Evolutionary conservation across 257 asterid species (phyloP).

Genomic region (Plantago ovata): DNA sequence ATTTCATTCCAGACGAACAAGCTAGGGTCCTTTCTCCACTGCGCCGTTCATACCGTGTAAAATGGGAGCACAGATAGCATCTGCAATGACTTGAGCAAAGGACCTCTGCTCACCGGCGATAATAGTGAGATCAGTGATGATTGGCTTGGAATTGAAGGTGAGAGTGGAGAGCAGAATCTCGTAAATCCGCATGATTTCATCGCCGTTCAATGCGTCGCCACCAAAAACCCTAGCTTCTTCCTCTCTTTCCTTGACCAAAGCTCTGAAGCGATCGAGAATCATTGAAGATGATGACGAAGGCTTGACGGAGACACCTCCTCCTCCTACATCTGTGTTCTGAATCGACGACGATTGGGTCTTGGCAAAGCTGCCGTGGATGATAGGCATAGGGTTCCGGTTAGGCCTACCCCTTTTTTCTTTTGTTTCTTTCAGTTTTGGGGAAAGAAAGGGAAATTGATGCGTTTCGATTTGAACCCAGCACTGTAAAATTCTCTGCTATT

Average conservation of each 20-base stretch:
- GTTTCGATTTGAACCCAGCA: too few relatives aligned
- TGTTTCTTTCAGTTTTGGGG: too few relatives aligned
- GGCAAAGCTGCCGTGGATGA: constrained; percentile 36
- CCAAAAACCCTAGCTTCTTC: constrained; percentile 66
- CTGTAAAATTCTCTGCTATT: too few relatives aligned
- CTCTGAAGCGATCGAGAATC: constrained; percentile 69
- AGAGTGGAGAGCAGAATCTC: constrained; percentile 67
- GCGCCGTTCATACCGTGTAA: too few relatives aligned
- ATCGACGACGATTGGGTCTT: constrained; percentile 37
- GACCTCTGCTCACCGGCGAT: constrained; percentile 84
- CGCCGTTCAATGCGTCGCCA: constrained; percentile 40
- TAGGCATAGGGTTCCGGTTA: constrained; percentile 35
- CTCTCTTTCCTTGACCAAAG: constrained; percentile 70
- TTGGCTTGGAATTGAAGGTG: constrained; percentile 74
- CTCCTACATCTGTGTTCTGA: constrained; percentile 17
- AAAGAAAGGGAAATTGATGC: too few relatives aligned
- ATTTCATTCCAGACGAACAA: too few relatives aligned
- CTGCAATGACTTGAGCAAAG: constrained; percentile 75
- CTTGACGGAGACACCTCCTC: constrained; percentile 41
- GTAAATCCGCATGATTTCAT: constrained; percentile 71
- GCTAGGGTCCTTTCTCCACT: too few relatives aligned
- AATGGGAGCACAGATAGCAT: constrained; percentile 78
- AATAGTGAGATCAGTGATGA: constrained; percentile 87
- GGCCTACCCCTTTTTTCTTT: too few relatives aligned
- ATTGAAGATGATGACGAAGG: constrained; percentile 42